These are phyloP conservation scores for Alternaria tenuissima DNA, from an alignment of 2,329 filamentous ascomycete genomes.

Conservation along the genomic window DNA sequence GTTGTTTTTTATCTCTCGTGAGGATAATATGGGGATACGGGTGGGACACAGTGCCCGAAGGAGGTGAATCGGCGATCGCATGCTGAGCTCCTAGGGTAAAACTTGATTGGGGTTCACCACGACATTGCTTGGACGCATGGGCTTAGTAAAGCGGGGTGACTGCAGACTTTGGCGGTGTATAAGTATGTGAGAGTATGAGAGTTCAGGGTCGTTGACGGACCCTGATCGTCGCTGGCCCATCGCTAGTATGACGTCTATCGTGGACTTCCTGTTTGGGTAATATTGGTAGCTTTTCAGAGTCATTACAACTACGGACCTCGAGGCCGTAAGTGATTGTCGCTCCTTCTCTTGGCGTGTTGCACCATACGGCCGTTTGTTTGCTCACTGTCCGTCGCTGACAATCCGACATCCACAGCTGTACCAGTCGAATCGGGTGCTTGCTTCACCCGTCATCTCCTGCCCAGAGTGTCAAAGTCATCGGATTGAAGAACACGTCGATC, in stretches of 20 bases:
- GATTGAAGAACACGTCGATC: neutral
- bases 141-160: constrained; percentile 14
- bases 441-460: neutral
- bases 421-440: neutral
- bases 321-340: neutral
- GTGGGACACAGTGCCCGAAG: neutral
- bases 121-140: neutral
- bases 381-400: neutral
- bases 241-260: constrained; percentile 4
- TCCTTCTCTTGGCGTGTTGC: neutral
- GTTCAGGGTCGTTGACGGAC: neutral
- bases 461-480: neutral
- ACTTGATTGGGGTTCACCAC: constrained; percentile 3
- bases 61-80: constrained; percentile 18
- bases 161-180: constrained; percentile 5
- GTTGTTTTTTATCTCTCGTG: neutral
- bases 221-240: constrained; percentile 1
- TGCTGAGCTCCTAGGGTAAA: constrained; percentile 10
- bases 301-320: neutral
- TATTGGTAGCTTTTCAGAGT: neutral
- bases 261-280: constrained; percentile 9
- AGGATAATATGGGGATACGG: neutral
- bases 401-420: neutral
- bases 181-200: neutral
- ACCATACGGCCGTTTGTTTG: neutral